Conservation (phyloP, 495 filamentous ascomycete species). For the Talaromyces thailandensis region DNA sequence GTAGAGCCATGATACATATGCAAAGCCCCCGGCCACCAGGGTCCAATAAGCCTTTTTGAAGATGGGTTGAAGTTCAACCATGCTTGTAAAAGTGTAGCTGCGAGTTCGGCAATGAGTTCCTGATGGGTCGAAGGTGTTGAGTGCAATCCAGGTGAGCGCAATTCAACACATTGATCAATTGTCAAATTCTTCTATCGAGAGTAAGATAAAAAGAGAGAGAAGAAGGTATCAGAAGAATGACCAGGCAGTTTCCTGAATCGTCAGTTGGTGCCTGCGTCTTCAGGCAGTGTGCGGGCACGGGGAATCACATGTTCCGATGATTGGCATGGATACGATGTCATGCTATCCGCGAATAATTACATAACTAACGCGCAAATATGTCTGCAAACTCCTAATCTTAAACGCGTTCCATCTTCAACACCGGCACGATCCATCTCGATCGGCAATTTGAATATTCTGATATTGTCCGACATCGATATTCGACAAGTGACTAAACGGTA, state of each 20-base stretch:
- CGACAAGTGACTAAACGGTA: neutral
- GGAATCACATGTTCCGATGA: neutral
- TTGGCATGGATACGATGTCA: neutral
- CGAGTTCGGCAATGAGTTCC: neutral
- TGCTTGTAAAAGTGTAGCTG: slow-evolving; percentile 7
- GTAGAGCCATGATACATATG: slow-evolving; percentile 41
- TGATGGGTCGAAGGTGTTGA: neutral
- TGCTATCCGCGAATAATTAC: neutral
- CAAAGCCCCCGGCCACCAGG: slow-evolving; percentile 37
- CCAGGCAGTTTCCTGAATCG: neutral
- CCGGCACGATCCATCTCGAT: neutral
- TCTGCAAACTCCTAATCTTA: neutral
- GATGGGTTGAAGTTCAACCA: slow-evolving; percentile 34
- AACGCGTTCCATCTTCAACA: neutral
- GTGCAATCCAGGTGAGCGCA: neutral
- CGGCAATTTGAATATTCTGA: neutral
- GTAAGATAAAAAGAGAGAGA: neutral
- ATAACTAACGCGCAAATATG: neutral
- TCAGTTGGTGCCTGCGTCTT: neutral
- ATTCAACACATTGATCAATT: neutral
- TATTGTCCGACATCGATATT: neutral
- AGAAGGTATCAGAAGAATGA: neutral
- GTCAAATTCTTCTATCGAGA: neutral
- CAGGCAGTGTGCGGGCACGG: neutral
- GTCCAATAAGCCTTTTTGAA: slow-evolving; percentile 52